Evolutionary conservation across 2,329 filamentous ascomycete species (phyloP), one percentile per base, ranked within the genome.

Genomic region (Neofusicoccum ribis): DNA sequence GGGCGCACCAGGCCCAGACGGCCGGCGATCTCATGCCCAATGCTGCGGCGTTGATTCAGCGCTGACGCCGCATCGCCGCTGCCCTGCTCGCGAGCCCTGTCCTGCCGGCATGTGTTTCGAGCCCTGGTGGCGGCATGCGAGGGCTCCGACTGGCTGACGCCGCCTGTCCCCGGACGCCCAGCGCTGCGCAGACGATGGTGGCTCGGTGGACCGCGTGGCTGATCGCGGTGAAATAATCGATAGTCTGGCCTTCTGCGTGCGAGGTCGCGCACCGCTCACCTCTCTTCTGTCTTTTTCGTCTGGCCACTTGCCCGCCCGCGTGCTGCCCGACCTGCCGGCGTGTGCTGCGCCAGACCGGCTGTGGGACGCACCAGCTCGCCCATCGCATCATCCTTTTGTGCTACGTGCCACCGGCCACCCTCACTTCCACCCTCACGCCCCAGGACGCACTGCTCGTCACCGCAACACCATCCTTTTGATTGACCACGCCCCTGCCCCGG

Each of bases 371-470:
- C 56, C 47, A 39, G 5, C 41, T 39, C n/a, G 41, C 17, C 56
- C 54, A 34, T 37, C 56, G 34, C 56, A 47, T 47, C 56, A 44
- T 60, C 43, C 43, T 37, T 60, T 34, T 36, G 56, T 60, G 56
- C 56, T 47, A 60, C 56, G 56, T 60, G 15, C 56, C 56, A 60
- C 56, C 27, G 41, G 12, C 56, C 43, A 58, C 56, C 56, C 56
- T 60, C 56, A 60, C 56, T 60, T 60, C 56, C 56, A 47, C 39
- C 41, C 54, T 58, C 41, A 34, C 54, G 54, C 54, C 54, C 54
- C 41, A 58, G 17, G 8, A n/a, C 54, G 39, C 41, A 31, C 41
- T n/a, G 43, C 43, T 23, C 56, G 56, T 60, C 56, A 60, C 56
- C 56, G 56, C 56, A 60, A 37, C 56, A 60, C 56, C 27, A 47